A percentile compares a stretch with the other conserved stretches of the same genome.
Conservation (phyloP, 352 stramenopile genomes). For the Pythium chondricola region DNA sequence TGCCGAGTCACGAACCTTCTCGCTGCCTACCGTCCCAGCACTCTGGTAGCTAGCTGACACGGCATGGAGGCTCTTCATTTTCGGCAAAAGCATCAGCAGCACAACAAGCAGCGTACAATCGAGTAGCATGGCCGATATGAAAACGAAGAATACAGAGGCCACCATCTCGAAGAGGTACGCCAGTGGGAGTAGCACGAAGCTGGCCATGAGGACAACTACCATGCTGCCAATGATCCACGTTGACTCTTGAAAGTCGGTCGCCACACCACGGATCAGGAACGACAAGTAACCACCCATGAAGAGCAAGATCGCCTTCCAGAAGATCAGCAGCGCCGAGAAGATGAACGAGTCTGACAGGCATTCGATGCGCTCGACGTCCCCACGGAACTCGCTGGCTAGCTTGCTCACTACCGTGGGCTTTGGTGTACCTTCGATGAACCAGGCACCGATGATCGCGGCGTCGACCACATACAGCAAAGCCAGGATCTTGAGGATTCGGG, state of each 20-base stretch:
- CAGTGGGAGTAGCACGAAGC: slow-evolving; percentile 23
- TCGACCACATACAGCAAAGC: slow-evolving; percentile 17
- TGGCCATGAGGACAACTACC: slow-evolving; percentile 18
- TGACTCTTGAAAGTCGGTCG: slow-evolving; percentile 41
- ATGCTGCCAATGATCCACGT: slow-evolving; percentile 28
- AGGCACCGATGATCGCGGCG: slow-evolving; percentile 19
- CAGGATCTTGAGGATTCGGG: slow-evolving; percentile 19
- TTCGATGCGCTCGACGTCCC: slow-evolving; percentile 11
- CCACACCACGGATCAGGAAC: slow-evolving; percentile 25
- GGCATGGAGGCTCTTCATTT: slow-evolving; percentile 11
- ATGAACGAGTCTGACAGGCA: slow-evolving; percentile 27
- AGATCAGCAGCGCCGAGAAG: slow-evolving; percentile 26
- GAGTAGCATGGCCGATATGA: slow-evolving; percentile 14
- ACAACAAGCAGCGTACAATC: slow-evolving; percentile 18
- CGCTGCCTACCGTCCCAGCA: too few species aligned
- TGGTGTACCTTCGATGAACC: slow-evolving; percentile 23
- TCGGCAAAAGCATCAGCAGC: slow-evolving; percentile 22
- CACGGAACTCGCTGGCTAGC: slow-evolving; percentile 7
- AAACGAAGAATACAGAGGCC: slow-evolving; percentile 17
- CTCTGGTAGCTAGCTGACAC: too few species aligned
- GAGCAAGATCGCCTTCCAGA: slow-evolving; percentile 31
- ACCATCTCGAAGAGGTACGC: slow-evolving; percentile 25
- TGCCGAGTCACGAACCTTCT: too few species aligned
- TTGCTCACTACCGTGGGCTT: slow-evolving; percentile 3
- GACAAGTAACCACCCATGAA: slow-evolving; percentile 21